Conservation (phyloP, 768 basidiomycete genomes). For the Macrolepiota fuliginosa region DNA sequence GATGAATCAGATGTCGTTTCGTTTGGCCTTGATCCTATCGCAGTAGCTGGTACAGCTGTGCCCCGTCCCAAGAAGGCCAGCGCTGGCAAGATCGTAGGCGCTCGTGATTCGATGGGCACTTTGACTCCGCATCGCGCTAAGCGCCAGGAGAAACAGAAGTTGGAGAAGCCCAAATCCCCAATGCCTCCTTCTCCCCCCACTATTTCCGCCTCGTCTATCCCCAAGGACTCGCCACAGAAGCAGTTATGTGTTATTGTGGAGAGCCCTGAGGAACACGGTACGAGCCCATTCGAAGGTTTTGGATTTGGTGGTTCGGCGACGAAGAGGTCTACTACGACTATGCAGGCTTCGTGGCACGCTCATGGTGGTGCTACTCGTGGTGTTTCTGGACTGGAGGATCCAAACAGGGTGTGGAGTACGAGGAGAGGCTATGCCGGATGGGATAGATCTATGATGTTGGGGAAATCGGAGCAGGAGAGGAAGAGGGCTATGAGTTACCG, state of each 20-base stretch:
- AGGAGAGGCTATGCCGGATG: constrained; percentile 26
- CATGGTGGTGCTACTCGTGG: constrained; percentile 15
- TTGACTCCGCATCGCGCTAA: constrained; percentile 8
- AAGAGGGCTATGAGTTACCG: constrained; percentile 24
- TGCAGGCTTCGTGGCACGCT: constrained; percentile 6
- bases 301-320: constrained; percentile 16
- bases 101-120: constrained; percentile 22
- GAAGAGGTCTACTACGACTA: neutral
- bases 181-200: constrained; percentile 13
- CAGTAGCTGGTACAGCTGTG: constrained; percentile 1
- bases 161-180: constrained; percentile 10
- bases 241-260: constrained; percentile 31
- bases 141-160: constrained; percentile 8
- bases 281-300: constrained; percentile 24
- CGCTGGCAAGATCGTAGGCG: constrained; percentile 17
- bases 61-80: constrained; percentile 12
- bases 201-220: constrained; percentile 11
- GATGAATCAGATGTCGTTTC: neutral
- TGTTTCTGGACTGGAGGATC: constrained; percentile 2
- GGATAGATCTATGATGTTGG: constrained; percentile 11
- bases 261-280: constrained; percentile 31
- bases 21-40: neutral
- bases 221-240: constrained; percentile 14
- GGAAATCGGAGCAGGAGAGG: constrained; percentile 15
- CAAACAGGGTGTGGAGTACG: constrained; percentile 26